These are phyloP conservation scores for Trypanosoma grayi DNA, from an alignment of 208 protist genomes.

Conservation along the genomic window DNA sequence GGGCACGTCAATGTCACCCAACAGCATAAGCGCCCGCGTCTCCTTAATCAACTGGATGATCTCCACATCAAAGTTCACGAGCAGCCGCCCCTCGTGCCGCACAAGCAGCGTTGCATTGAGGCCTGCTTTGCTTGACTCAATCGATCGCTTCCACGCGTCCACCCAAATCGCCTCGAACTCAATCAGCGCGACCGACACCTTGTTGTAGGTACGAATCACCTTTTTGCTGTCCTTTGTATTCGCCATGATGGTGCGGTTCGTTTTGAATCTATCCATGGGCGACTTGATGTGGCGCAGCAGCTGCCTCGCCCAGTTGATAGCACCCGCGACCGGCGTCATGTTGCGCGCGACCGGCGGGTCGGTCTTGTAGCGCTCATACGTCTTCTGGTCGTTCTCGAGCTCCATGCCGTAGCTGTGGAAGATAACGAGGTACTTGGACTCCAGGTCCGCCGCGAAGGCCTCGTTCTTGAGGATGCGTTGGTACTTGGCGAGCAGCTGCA, in stretches of 20 bases:
- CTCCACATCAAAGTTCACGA: conserved; percentile 97
- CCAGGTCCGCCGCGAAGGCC: conserved; percentile 90
- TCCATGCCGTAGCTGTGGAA: conserved; percentile 96
- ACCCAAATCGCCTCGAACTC: conserved; percentile 97
- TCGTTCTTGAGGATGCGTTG: conserved; percentile 92
- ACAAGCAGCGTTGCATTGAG: conserved; percentile 96
- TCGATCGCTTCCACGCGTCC: conserved; percentile 93
- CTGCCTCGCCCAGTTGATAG: conserved; percentile 95
- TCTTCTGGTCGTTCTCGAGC: conserved; percentile 95
- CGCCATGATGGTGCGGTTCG: conserved; percentile 92
- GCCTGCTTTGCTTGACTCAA: conserved; percentile 92
- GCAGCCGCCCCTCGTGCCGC: conserved; percentile 92
- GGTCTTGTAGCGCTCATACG: conserved; percentile 95
- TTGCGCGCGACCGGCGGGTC: conserved; percentile 94
- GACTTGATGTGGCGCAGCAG: conserved; percentile 95
- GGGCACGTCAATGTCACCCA: conserved; percentile 93
- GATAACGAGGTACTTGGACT: conserved; percentile 95
- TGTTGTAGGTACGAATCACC: conserved; percentile 97
- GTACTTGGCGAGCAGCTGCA: conserved; percentile 93
- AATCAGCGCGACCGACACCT: conserved; percentile 91
- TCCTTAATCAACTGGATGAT: conserved; percentile 97
- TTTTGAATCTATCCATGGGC: conserved; percentile 96
- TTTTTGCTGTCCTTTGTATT: conserved; percentile 96
- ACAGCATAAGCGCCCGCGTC: conserved; percentile 91
- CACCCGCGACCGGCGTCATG: conserved; percentile 94